Conservation (phyloP, 306 rosid genomes). For the Hylodesmum podocarpum region DNA sequence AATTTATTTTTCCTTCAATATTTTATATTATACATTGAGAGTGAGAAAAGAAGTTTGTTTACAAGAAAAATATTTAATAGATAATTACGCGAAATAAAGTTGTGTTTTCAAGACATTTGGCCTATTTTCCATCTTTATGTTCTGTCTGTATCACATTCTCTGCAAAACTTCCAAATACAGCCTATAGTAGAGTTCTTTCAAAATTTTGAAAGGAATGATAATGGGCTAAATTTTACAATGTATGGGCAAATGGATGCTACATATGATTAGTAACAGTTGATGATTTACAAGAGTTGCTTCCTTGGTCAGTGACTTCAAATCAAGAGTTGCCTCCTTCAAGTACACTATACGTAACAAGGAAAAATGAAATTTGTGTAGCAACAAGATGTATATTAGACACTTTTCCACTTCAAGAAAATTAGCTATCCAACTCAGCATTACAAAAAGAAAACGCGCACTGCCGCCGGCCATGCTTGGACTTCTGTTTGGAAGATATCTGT, state of each 20-base stretch:
- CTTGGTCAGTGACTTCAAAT: not conserved
- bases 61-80: no score
- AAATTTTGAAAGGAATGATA: slow-evolving; percentile 11
- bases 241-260: not conserved
- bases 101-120: not conserved
- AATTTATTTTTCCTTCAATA: not conserved
- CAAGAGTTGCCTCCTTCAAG: slow-evolving; percentile 21
- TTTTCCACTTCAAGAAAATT: slow-evolving; percentile 12
- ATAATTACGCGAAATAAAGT: slow-evolving; percentile 14
- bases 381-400: not conserved
- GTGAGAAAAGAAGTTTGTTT: slow-evolving; percentile 5
- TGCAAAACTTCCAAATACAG: slow-evolving; percentile 16
- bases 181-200: not conserved
- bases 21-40: slow-evolving; percentile 15
- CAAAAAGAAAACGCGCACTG: not conserved
- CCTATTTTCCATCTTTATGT: not conserved
- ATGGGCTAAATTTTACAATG: slow-evolving; percentile 24
- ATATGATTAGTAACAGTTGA: not conserved
- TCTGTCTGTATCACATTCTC: not conserved
- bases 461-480: not conserved
- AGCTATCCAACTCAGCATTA: not conserved
- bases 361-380: not conserved
- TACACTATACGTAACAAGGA: not conserved
- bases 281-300: slow-evolving; percentile 26
- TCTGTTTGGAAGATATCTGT: not conserved